Percentiles rank a stretch among this genome's conserved stretches.
Evolutionary conservation across 257 asterid species (phyloP).

Genomic region (Datura wrightii): DNA sequence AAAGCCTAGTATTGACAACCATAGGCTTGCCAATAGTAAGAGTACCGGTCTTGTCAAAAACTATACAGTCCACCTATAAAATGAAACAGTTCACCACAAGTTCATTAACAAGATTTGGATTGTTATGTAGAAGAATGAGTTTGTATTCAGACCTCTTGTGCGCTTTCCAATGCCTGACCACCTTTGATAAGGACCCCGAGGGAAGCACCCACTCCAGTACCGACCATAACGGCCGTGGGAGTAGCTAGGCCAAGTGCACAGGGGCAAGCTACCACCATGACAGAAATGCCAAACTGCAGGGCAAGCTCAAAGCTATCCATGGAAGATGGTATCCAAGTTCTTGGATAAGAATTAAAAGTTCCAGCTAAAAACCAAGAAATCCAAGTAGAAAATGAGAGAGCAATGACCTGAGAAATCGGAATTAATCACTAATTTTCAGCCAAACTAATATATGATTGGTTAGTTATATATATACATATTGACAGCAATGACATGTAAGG

Average conservation of each 20-base stretch:
- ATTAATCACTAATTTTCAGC: conserved; percentile 19
- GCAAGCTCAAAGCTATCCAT: conserved; percentile 87
- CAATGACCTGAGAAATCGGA: conserved; percentile 53
- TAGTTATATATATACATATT: background rate
- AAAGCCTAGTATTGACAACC: conserved; percentile 60
- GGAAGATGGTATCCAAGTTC: conserved; percentile 70
- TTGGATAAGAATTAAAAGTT: conserved; percentile 59
- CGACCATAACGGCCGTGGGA: conserved; percentile 94
- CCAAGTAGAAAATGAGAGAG: conserved; percentile 64
- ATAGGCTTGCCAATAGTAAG: conserved; percentile 86
- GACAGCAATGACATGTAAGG: background rate
- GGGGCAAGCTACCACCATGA: conserved; percentile 93
- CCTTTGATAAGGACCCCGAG: conserved; percentile 90
- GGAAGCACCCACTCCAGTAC: conserved; percentile 83
- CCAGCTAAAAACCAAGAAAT: conserved; percentile 77
- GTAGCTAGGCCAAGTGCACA: conserved; percentile 94
- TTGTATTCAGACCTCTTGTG: conserved; percentile 69
- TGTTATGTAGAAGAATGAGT: background rate
- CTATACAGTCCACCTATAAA: conserved; percentile 67
- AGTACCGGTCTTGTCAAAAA: conserved; percentile 89
- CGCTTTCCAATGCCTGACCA: conserved; percentile 80
- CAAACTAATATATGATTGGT: background rate
- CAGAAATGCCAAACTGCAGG: conserved; percentile 86
- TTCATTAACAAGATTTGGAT: background rate
- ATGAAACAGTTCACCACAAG: background rate